phyloP scores from a whole-genome alignment of 2,329 filamentous ascomycete species.

The Pezicula radicicola region DNA sequence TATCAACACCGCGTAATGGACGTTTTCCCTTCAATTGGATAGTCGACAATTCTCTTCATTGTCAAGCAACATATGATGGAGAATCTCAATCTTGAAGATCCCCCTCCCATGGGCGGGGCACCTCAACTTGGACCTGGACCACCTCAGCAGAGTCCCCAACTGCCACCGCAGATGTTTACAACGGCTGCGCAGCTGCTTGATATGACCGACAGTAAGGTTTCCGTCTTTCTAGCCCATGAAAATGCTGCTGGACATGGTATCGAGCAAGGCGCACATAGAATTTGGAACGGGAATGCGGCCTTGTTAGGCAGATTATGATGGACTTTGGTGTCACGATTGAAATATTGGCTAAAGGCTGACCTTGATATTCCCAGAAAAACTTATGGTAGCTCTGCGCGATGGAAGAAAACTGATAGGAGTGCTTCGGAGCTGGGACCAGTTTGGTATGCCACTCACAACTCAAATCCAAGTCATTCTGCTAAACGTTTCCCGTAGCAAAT shows the following conservation, averaged over 20 bases:
- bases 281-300: background rate
- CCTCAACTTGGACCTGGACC: constrained; percentile 16
- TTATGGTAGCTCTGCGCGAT: constrained; percentile 87
- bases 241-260: background rate
- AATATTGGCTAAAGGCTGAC: constrained; percentile 18
- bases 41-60: constrained; percentile 7
- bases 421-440: constrained; percentile 95
- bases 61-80: constrained; percentile 39
- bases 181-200: constrained; percentile 94
- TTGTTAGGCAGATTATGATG: background rate
- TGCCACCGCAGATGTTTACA: constrained; percentile 96
- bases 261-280: background rate
- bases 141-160: constrained; percentile 48
- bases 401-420: constrained; percentile 93
- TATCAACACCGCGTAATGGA: constrained; percentile 20
- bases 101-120: constrained; percentile 32
- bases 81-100: constrained; percentile 49
- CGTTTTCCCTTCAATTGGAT: constrained; percentile 8
- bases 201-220: constrained; percentile 85
- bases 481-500: constrained; percentile 61
- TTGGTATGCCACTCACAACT: constrained; percentile 58
- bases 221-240: constrained; percentile 2
- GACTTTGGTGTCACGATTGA: too few species aligned
- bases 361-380: constrained; percentile 68
- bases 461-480: constrained; percentile 1